Evolutionary conservation across 2,329 filamentous ascomycete species (phyloP).

Genomic region (Teratosphaeriaceae sp.): DNA sequence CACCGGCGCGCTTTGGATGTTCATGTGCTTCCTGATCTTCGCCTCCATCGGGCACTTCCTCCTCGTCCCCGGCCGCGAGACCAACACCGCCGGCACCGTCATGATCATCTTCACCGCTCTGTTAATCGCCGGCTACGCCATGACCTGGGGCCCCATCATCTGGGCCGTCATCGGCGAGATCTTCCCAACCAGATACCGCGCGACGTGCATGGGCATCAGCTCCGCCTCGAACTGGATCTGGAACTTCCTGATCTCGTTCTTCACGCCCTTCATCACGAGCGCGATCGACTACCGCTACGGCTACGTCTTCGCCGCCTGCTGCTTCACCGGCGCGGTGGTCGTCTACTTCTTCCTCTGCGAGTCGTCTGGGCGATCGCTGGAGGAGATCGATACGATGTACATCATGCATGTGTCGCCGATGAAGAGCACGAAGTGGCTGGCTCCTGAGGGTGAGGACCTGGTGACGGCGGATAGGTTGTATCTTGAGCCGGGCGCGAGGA

Average conservation of each 20-base stretch:
- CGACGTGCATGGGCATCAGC: slow-evolving; percentile 48
- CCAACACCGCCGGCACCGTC: slow-evolving; percentile 45
- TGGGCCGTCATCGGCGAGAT: slow-evolving; percentile 62
- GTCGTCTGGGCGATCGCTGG: slow-evolving; percentile 30
- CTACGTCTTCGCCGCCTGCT: slow-evolving; percentile 34
- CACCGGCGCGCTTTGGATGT: slow-evolving; percentile 42
- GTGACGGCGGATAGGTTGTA: slow-evolving; percentile 25
- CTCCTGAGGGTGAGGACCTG: slow-evolving; percentile 25
- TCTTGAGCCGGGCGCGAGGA: slow-evolving; percentile 24
- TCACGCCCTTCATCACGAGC: slow-evolving; percentile 32
- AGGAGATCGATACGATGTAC: slow-evolving; percentile 38
- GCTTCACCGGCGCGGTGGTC: slow-evolving; percentile 26
- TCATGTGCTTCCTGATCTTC: slow-evolving; percentile 53
- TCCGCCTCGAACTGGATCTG: slow-evolving; percentile 57
- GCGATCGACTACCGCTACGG: slow-evolving; percentile 35
- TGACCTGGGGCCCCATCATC: slow-evolving; percentile 63
- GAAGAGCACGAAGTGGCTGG: slow-evolving; percentile 28
- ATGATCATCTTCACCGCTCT: slow-evolving; percentile 65
- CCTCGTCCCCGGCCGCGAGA: slow-evolving; percentile 28
- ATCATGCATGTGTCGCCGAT: slow-evolving; percentile 28
- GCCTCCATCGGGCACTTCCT: slow-evolving; percentile 41
- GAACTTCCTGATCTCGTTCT: slow-evolving; percentile 32
- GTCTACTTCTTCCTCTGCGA: slow-evolving; percentile 37
- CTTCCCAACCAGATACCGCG: slow-evolving; percentile 49
- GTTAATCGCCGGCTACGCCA: slow-evolving; percentile 60